Base-by-base conservation (phyloP, 352 stramenopile species). In the Peronospora belbahrii region DNA sequence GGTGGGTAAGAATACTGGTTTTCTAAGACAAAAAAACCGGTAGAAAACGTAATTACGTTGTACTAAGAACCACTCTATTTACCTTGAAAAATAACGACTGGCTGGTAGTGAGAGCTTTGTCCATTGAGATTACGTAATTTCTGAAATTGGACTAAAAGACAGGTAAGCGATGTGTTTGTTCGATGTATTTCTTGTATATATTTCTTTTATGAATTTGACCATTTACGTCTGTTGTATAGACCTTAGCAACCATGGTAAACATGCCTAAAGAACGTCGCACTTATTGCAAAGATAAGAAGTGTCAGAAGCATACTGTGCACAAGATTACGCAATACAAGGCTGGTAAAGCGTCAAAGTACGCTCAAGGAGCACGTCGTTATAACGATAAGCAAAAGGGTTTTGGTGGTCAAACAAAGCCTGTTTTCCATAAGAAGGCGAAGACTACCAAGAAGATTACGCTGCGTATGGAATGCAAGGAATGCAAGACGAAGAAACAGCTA, bases 371-470 rank as follows among this genome's bases (percentile, higher is more conserved):
- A 41, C 94, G 97, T 88, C 95, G 97, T 84, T 99, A 99, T 76
- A 91, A 98, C 65, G 85, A 91, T 49, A 99, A 99, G 89, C 97
- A 99, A 81, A 98, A 98, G 88, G 97, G 97, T 77, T 99, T 98
- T 74, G 97, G 97, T 91, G 97, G 97, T 79, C 97, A 99, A 83
- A 99, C 97, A 60, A 99, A 99, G 93, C 97, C 97, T 56, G 90
- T 99, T 40, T 99, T 99, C 82, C 97, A 99, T 93, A 99, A 99
- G 86, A 99, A 99, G 83, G 97, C 97, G 18, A 99, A 99, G 91
- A 99, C 96, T 48, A 97, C 89, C 64, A 96, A 96, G 83, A 96
- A 95, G 74, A 88, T 97, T 62, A 95, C 94, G 25, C 83, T 99
- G 35, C 89, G 97, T 66, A 89, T 99, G 65, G 96, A 99, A 80